Conservation (phyloP, 176 grass and related monocot genomes). For the Oryza brachyantha region DNA sequence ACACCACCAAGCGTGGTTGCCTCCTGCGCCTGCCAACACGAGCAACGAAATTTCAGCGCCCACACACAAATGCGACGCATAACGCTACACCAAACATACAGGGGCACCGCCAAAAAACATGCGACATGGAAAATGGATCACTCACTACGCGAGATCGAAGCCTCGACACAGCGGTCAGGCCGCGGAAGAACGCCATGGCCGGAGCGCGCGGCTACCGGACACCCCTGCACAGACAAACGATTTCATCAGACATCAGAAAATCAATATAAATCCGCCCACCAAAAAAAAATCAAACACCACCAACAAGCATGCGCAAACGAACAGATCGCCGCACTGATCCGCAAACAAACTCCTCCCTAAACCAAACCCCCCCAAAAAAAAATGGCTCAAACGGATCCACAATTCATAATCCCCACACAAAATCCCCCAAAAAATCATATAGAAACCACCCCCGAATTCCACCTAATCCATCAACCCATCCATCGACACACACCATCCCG, state of each 20-base stretch:
- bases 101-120: not conserved
- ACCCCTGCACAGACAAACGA: constrained; percentile 25
- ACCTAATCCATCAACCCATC: too few relatives aligned
- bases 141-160: constrained; percentile 73
- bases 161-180: constrained; percentile 54
- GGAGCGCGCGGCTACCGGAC: constrained; percentile 34
- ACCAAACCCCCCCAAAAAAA: not conserved
- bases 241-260: constrained; percentile 4
- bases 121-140: not conserved
- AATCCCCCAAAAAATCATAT: not conserved
- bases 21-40: constrained; percentile 59
- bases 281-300: not conserved
- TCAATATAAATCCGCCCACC: constrained; percentile 1
- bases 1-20: constrained; percentile 74
- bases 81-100: not conserved
- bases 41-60: constrained; percentile 10
- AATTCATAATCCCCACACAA: not conserved
- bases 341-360: not conserved
- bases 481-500: not conserved
- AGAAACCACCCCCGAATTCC: not conserved
- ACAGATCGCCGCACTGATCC: not conserved
- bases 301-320: not conserved
- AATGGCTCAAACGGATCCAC: not conserved
- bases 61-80: not conserved
- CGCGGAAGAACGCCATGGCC: constrained; percentile 74